Evolutionary conservation across 768 basidiomycete genomes (phyloP), one percentile per base, ranked within the genome.

Genomic region (Leccinellum rugosiceps): DNA sequence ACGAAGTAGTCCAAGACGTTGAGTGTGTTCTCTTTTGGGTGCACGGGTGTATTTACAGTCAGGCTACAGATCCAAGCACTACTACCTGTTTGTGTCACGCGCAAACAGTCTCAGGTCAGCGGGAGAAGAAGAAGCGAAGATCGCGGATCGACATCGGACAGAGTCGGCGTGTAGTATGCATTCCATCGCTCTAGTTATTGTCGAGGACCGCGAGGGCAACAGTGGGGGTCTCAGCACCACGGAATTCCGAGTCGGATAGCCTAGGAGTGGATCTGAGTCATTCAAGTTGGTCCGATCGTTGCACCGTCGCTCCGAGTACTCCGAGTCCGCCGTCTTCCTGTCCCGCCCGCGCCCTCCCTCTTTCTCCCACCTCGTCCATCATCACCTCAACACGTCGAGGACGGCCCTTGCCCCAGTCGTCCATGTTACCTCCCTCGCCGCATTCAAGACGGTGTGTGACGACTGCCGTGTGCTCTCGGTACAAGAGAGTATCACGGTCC

Each of bases 81-180:
- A 84, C 45, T 80, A 84, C 45, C 66, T 95, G 21, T 78, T 94
- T 63, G 72, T 94, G 55, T 91, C 92, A 6, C 83, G 91, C 44
- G 88, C 83, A 4, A 96, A 94, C 70, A 82, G 84, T 32, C 79
- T 93, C n/a, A n/a, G n/a, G 25, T 80, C 88, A 0, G 74, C 81
- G 0, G 84, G 84, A 3, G 91, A 95, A 63, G 89, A 87, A 59
- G 31, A 78, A 73, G 64, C 77, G 63, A 57, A 73, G 71, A 35
- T 77, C 68, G 59, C 83, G 78, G 66, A 82, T 53, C 75, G 73
- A 9, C 65, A 76, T 63, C 73, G 71, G 43, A 53, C 50, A 50
- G 31, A 69, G 56, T 55, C 60, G 82, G 85, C 0, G 75, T 84
- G 25, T 25, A 25, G 6, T 88, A 86, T 65, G 75, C 84, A 2